Conservation (phyloP, 2,329 filamentous ascomycete species). For the Cordyceps cicadae region DNA sequence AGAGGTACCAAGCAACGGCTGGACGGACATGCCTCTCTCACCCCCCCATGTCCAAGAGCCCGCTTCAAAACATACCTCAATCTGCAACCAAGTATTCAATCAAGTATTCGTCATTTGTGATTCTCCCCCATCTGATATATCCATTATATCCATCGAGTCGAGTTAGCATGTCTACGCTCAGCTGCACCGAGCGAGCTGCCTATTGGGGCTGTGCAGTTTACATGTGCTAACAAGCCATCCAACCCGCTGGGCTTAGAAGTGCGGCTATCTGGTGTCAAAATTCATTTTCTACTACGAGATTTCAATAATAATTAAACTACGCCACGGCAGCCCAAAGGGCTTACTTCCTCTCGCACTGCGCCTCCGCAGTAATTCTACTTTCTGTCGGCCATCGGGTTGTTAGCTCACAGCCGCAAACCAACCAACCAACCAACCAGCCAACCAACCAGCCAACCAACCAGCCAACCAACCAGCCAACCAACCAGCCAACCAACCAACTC, state of each 20-base stretch:
- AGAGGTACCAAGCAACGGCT: too few relatives aligned
- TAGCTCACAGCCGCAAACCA: not conserved
- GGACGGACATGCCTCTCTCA: too few relatives aligned
- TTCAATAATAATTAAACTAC: not conserved
- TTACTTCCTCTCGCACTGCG: not conserved
- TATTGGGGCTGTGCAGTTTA: constrained; percentile 4
- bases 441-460: not conserved
- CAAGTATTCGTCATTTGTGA: too few relatives aligned
- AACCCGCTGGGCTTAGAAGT: too few relatives aligned
- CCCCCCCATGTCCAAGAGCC: too few relatives aligned
- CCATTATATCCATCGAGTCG: too few relatives aligned
- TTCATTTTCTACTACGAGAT: too few relatives aligned
- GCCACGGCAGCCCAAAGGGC: not conserved
- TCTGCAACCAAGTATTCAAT: too few relatives aligned
- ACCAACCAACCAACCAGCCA: not conserved
- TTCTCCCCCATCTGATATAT: not conserved
- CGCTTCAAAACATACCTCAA: too few relatives aligned
- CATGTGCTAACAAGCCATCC: not conserved
- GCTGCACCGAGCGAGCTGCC: too few relatives aligned
- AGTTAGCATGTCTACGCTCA: too few relatives aligned
- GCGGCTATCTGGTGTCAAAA: not conserved
- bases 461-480: not conserved
- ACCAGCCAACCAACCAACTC: not conserved
- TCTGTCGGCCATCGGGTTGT: not conserved
- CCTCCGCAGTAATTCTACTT: constrained; percentile 8